phyloP scores from a whole-genome alignment of 2,329 filamentous ascomycete species.

The Dissoconium aciculare region DNA sequence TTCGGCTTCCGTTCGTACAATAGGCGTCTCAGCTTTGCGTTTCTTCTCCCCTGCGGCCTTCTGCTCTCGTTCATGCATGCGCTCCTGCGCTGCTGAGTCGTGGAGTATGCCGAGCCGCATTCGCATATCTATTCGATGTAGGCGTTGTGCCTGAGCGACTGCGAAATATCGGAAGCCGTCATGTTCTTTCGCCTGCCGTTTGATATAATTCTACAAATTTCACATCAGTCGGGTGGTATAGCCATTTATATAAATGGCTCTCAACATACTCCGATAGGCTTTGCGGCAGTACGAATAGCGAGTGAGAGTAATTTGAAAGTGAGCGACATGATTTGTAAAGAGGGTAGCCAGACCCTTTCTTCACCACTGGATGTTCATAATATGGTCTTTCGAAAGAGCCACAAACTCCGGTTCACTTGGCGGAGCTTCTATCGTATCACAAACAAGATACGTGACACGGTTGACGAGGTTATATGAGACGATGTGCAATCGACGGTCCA shows the following conservation, averaged over 20 bases:
- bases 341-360: too few species aligned
- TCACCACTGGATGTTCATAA: too few species aligned
- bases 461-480: too few species aligned
- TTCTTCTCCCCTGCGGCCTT: conserved; percentile 42
- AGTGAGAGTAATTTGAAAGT: conserved; percentile 53
- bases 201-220: conserved; percentile 45
- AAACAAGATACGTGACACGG: too few species aligned
- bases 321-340: conserved; percentile 38
- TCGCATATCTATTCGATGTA: conserved; percentile 54
- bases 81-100: conserved; percentile 41
- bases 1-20: conserved; percentile 47
- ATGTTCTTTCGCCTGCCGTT: conserved; percentile 53
- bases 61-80: conserved; percentile 38
- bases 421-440: too few species aligned
- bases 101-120: conserved; percentile 51
- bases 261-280: conserved; percentile 50
- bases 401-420: too few species aligned
- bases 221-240: conserved; percentile 5
- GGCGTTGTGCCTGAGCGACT: conserved; percentile 45
- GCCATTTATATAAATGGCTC: conserved; percentile 2
- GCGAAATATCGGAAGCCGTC: conserved; percentile 48
- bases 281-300: conserved; percentile 49
- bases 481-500: too few species aligned
- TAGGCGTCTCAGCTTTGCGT: conserved; percentile 37
- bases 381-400: too few species aligned